Conservation (phyloP, 2,329 filamentous ascomycete species). For the Exserohilum rostratum region DNA sequence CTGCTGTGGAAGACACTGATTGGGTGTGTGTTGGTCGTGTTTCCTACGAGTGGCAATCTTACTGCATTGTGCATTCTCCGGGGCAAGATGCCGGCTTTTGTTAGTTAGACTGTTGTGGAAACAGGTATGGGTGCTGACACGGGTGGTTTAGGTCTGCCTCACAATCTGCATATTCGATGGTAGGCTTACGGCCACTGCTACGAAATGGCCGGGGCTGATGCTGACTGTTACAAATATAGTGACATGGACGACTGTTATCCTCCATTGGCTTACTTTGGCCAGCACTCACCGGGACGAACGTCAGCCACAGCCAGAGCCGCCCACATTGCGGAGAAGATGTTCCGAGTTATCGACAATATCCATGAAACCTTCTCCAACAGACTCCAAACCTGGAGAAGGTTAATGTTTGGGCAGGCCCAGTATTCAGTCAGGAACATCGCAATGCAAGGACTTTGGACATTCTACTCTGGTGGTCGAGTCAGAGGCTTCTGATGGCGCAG, state of each 20-base stretch:
- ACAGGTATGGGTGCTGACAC: neutral
- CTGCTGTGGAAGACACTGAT: constrained; percentile 38
- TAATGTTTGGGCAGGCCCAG: neutral
- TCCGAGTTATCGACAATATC: neutral
- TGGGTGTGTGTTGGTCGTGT: constrained; percentile 47
- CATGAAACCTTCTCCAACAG: neutral
- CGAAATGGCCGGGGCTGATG: neutral
- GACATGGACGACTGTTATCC: constrained; percentile 41
- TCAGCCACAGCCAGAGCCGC: neutral
- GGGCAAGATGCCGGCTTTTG: constrained; percentile 49
- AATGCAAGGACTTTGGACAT: constrained; percentile 8
- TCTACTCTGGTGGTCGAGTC: constrained; percentile 4
- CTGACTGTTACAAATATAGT: constrained; percentile 28
- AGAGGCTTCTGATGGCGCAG: neutral
- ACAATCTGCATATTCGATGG: constrained; percentile 50
- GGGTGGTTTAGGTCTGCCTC: constrained; percentile 40
- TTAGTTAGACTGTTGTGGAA: neutral
- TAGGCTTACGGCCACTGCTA: constrained; percentile 22
- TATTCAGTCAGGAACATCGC: neutral
- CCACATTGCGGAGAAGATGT: neutral
- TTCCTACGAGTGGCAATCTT: constrained; percentile 50
- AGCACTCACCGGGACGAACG: constrained; percentile 28
- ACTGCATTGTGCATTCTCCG: constrained; percentile 35
- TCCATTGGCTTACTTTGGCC: constrained; percentile 46
- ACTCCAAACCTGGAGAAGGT: neutral